These are phyloP conservation scores for Ramaria rubella DNA, from an alignment of 768 basidiomycete genomes.

Conservation along the genomic window DNA sequence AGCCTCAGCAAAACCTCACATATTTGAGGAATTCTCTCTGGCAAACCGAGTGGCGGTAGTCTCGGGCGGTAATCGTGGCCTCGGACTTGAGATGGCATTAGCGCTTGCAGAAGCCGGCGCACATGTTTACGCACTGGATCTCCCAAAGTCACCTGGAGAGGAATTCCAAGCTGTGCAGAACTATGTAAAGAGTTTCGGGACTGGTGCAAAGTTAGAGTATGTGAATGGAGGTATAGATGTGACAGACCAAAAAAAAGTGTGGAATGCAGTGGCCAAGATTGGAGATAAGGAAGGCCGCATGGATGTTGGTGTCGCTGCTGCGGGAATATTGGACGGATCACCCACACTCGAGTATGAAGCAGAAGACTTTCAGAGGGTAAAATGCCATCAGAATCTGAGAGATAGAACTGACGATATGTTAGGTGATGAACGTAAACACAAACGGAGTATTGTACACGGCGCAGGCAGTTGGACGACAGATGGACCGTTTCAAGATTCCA, in stretches of 20 bases:
- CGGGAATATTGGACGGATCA: constrained; percentile 54
- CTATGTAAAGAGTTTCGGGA: constrained; percentile 39
- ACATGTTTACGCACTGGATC: constrained; percentile 63
- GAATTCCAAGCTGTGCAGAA: constrained; percentile 51
- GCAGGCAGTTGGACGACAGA: constrained; percentile 54
- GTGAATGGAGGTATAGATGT: constrained; percentile 47
- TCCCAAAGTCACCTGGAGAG: constrained; percentile 46
- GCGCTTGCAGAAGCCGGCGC: constrained; percentile 69
- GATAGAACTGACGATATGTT: background rate
- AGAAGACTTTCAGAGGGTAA: constrained; percentile 56
- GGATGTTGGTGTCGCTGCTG: constrained; percentile 74
- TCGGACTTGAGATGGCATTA: constrained; percentile 81
- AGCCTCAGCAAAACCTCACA: background rate
- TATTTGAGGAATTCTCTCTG: constrained; percentile 25
- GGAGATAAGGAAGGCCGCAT: constrained; percentile 62
- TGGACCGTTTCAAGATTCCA: constrained; percentile 38
- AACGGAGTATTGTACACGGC: constrained; percentile 51
- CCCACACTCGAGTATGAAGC: constrained; percentile 50
- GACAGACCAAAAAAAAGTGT: constrained; percentile 52
- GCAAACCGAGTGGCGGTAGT: constrained; percentile 39
- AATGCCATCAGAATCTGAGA: constrained; percentile 23
- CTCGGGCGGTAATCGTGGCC: constrained; percentile 59
- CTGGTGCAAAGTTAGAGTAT: constrained; percentile 47
- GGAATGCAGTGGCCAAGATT: constrained; percentile 51
- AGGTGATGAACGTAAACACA: constrained; percentile 40